phyloP scores from a whole-genome alignment of 495 filamentous ascomycete species.

The Tricharina praecox region DNA sequence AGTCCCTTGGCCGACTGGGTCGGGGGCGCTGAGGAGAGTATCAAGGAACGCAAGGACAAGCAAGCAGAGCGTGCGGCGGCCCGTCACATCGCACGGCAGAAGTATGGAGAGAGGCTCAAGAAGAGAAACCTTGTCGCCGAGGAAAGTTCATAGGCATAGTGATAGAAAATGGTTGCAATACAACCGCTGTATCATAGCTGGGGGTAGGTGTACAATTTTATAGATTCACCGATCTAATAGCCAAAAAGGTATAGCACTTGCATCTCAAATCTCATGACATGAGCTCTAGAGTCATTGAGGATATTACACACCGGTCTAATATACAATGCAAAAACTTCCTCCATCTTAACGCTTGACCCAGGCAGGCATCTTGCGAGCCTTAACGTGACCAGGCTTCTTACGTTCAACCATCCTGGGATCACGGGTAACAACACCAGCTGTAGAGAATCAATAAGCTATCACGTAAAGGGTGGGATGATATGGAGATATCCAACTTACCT shows the following conservation, averaged over 20 bases:
- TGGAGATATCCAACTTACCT: conserved; percentile 48
- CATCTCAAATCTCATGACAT: too few relatives aligned
- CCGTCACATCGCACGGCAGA: too few relatives aligned
- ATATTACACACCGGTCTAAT: neutral
- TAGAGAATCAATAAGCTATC: conserved; percentile 16
- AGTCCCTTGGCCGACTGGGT: neutral
- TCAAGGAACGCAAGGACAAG: conserved; percentile 32
- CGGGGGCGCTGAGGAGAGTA: conserved; percentile 29
- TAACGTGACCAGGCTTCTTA: conserved; percentile 91
- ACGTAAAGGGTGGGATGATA: too few relatives aligned
- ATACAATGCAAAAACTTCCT: neutral
- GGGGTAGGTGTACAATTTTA: neutral
- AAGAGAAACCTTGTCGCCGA: too few relatives aligned
- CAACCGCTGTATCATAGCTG: neutral
- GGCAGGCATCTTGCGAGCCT: conserved; percentile 93
- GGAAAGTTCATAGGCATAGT: neutral
- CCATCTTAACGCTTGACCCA: conserved; percentile 61
- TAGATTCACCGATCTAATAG: too few relatives aligned
- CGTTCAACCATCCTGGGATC: conserved; percentile 87
- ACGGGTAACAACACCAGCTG: conserved; percentile 82
- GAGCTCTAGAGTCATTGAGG: neutral
- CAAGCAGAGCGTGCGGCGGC: neutral
- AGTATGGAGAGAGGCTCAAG: too few relatives aligned
- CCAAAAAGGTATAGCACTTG: too few relatives aligned
- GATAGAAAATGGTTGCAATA: too few relatives aligned